Conservation (phyloP, 2,329 filamentous ascomycete species). For the Talaromyces marneffei region DNA sequence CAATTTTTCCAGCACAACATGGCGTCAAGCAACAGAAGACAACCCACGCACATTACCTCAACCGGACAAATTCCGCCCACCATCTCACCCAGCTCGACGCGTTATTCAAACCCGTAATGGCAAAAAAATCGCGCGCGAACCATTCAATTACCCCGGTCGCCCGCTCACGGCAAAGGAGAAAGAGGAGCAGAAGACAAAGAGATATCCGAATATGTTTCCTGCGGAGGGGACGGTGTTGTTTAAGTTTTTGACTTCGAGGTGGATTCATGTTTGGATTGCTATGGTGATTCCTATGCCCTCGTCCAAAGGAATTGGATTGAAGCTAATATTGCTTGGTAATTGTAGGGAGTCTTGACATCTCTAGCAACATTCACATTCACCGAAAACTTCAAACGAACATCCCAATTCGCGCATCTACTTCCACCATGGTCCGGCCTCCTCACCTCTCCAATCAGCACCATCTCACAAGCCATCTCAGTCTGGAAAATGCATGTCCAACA, state of each 20-base stretch:
- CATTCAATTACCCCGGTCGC: conserved; percentile 67
- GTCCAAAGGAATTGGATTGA: too few relatives aligned
- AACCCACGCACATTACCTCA: conserved; percentile 73
- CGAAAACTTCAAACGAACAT: conserved; percentile 71
- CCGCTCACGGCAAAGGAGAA: conserved; percentile 60
- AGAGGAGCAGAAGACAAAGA: conserved; percentile 58
- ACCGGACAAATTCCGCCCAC: conserved; percentile 83
- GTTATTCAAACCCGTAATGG: conserved; percentile 44
- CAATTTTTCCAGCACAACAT: conserved; percentile 15
- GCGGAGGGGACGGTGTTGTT: conserved; percentile 74
- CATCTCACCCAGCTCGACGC: conserved; percentile 74
- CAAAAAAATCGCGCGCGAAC: conserved; percentile 29
- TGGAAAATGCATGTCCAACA: conserved; percentile 71
- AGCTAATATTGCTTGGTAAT: background rate
- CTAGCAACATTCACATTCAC: conserved; percentile 69
- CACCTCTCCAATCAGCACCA: conserved; percentile 62
- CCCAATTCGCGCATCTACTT: conserved; percentile 72
- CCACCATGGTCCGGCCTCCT: conserved; percentile 65
- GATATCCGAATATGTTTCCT: conserved; percentile 87
- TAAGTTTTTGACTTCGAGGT: conserved; percentile 73
- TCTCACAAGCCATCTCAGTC: conserved; percentile 62
- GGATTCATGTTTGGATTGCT: conserved; percentile 75
- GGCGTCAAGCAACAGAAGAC: conserved; percentile 22
- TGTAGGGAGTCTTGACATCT: conserved; percentile 59
- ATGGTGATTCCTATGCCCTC: conserved; percentile 55